Evolutionary conservation across 2,329 filamentous ascomycete genomes (phyloP), one percentile per base, ranked within the genome.

Genomic region (Periconia sp.): DNA sequence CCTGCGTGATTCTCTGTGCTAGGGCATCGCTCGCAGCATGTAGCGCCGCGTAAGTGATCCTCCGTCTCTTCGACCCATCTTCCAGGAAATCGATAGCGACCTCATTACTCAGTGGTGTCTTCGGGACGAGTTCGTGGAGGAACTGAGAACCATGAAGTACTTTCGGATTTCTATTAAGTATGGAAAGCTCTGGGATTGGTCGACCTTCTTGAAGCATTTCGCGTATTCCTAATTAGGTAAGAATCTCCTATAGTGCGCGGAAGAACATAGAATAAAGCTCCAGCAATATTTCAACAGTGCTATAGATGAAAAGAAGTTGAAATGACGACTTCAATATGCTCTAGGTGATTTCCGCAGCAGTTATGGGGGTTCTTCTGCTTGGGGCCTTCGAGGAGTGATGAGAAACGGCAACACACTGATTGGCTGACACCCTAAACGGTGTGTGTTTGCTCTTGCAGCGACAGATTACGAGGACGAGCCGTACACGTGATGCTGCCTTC

Each of bases 1-100:
- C 39, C 23, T 36, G 32, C 12, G 30, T 45, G 29, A 68, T 60
- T 35, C 57, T 43, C 31, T 64, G 57, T 12, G 87, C 84, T 24
- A 91, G 69, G 3, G 54, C 56, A 36, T 81, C 71, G 8, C 87
- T 82, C 21, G 77, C 71, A 19, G 62, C 53, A 60, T 92, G 84
- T 16, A 94, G 72, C 29, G 84, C 69, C 8, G 63, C 42, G 61
- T 92, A 95, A 0, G 84, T 82, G 30, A 88, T 63, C 1, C 61
- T 70, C 8, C 67, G 69, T 19, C 71, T 71, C 19, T 59, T 61
- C 19, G 75, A 78, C 51, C 80, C 72, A 31, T 73, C 55, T 44
- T 75, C 70, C 21, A 83, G 73, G 60, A 84, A 88, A 43, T 91
- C 86, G 48, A 92, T 78, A 6, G 88, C 87, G 5, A 61, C 43